phyloP scores from a whole-genome alignment of 2,329 filamentous ascomycete species.

The Trichoderma sp. region DNA sequence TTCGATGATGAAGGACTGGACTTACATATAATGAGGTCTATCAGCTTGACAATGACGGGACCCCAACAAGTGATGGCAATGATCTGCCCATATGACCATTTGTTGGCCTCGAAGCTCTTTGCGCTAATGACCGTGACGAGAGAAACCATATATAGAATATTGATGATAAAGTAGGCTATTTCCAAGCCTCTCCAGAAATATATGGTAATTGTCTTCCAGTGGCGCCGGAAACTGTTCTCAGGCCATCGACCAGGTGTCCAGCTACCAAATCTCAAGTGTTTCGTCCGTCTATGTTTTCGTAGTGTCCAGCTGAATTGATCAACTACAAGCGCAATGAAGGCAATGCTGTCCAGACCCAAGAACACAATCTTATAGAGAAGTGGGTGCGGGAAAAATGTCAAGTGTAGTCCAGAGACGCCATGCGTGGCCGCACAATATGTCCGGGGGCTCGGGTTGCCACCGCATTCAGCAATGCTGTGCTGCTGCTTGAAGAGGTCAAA shows the following conservation, averaged over 20 bases:
- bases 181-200: conserved; percentile 38
- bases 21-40: conserved; percentile 39
- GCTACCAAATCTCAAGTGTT: conserved; percentile 31
- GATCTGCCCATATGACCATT: conserved; percentile 40
- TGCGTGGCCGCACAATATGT: conserved; percentile 38
- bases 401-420: conserved; percentile 33
- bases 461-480: conserved; percentile 32
- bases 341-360: conserved; percentile 35
- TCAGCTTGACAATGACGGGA: conserved; percentile 40
- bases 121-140: conserved; percentile 35
- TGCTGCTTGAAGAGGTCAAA: conserved; percentile 36
- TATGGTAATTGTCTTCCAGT: conserved; percentile 30
- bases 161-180: conserved; percentile 37
- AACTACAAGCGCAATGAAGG: conserved; percentile 34
- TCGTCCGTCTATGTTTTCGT: conserved; percentile 34
- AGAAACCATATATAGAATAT: conserved; percentile 39
- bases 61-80: conserved; percentile 41
- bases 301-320: conserved; percentile 39
- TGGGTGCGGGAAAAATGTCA: conserved; percentile 39
- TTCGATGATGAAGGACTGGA: background rate
- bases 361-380: conserved; percentile 39
- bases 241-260: conserved; percentile 35
- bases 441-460: conserved; percentile 37
- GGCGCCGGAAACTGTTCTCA: conserved; percentile 28
- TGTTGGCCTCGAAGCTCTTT: conserved; percentile 36